Base-by-base conservation (phyloP, 2,329 filamentous ascomycete species). In the Dactylellina drechsleri region DNA sequence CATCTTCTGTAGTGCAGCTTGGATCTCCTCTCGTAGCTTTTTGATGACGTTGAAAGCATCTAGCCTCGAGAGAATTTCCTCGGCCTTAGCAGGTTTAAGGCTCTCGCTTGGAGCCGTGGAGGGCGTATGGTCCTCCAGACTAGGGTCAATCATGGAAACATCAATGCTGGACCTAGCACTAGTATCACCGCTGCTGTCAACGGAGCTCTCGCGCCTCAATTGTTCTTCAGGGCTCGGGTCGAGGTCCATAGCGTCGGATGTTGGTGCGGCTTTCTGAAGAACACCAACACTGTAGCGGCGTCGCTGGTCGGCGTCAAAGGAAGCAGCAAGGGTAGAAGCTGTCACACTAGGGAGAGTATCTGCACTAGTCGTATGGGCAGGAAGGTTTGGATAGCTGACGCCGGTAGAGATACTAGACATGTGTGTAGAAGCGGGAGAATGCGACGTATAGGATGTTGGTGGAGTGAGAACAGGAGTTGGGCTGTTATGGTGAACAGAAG, bases 321-420 rank as follows among this genome's bases (percentile, higher is more conserved):
- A 89, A 13, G 88, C 86, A 0, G 90, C 91, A 15, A 94, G 86
- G 20, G 90, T 90, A 13, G 91, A 89, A 1, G 91, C 83, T 28
- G 86, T 86, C 28, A 86, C 86, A n/a, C 85, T 89, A 43, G 89
- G 87, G 2, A 88, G 87, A 77, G 90, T 89, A 31, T 89, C 86
- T 1, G 87, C 86, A 79, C 90, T 92, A 40, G 80, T 81, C 49
- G 80, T 79, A 89, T 86, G 71, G 87, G 91, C 87, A 20, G 87
- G 91, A 36, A 95, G 86, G 77, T 85, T 91, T 16, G 92, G 92
- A 82, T 95, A 95, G 83, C 91, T 87, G 79, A 88, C 87, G 15
- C 73, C 66, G 15, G 74, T 74, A 45, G 77, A 77, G 4, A 74
- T 43, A 58, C 57, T 52, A 60, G 78, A 47, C 78, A 79, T 60